Conservation (phyloP, 192 early-diverging fungal genomes). For the Anaeromyces robustus region DNA sequence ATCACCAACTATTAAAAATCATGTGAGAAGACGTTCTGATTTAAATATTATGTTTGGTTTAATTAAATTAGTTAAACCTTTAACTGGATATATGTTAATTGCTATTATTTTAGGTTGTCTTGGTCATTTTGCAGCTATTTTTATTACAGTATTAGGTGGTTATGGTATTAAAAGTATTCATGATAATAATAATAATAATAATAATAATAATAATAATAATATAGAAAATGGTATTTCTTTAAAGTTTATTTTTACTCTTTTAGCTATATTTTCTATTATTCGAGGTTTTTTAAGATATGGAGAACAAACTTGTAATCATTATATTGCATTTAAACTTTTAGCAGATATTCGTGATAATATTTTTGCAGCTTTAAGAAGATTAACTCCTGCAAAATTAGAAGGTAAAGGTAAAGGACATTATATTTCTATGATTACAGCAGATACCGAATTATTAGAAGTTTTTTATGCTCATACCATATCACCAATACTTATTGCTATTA, state of each 20-base stretch:
- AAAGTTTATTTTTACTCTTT: too few species aligned
- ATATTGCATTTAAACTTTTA: neutral
- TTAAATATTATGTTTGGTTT: neutral
- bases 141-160: neutral
- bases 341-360: neutral
- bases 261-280: neutral
- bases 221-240: too few species aligned
- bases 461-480: neutral
- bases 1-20: neutral
- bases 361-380: neutral
- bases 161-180: neutral
- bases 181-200: too few species aligned
- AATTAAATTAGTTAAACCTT: neutral
- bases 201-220: too few species aligned
- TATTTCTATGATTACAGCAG: neutral
- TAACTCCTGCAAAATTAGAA: neutral
- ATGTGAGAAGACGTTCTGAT: neutral
- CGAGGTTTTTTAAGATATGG: neutral
- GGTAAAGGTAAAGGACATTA: neutral
- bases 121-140: neutral
- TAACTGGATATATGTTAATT: neutral
- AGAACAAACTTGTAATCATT: neutral
- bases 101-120: neutral
- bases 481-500: neutral
- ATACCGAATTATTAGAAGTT: neutral